Evolutionary conservation across 306 rosid genomes (phyloP).

Genomic region (Castanospermum australe): DNA sequence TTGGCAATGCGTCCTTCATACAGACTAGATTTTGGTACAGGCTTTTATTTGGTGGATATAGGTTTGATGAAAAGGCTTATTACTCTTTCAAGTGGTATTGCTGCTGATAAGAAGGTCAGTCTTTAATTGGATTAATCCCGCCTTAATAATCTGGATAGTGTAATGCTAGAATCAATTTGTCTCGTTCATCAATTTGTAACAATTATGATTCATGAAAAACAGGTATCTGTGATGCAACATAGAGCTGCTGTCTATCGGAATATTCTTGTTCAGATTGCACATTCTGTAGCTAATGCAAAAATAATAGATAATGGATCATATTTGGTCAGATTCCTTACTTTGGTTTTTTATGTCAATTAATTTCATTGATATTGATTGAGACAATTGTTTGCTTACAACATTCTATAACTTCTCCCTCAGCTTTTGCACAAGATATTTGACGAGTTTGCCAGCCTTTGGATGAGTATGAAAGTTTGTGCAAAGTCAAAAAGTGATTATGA

Average conservation of each 20-base stretch:
- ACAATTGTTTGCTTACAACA: conserved; percentile 23
- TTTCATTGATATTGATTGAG: conserved; percentile 9
- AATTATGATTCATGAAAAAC: conserved; percentile 31
- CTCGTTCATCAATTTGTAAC: conserved; percentile 11
- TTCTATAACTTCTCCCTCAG: conserved; percentile 41
- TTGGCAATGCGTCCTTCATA: conserved; percentile 44
- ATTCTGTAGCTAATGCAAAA: conserved; percentile 50
- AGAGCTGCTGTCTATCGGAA: conserved; percentile 53
- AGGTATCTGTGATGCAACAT: conserved; percentile 58
- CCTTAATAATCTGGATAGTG: background rate
- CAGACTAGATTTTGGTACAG: conserved; percentile 37
- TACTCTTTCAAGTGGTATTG: conserved; percentile 46
- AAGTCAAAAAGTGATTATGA: conserved; percentile 57
- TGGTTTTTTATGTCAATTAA: background rate
- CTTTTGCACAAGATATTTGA: conserved; percentile 64
- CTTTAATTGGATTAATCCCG: background rate
- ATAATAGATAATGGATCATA: conserved; percentile 64
- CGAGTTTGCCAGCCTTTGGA: conserved; percentile 69
- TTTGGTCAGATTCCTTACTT: conserved; percentile 45
- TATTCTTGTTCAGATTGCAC: conserved; percentile 67
- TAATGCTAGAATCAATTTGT: background rate
- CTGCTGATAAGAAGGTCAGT: conserved; percentile 36
- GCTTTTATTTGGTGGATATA: conserved; percentile 44
- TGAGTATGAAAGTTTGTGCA: conserved; percentile 48
- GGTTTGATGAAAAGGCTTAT: conserved; percentile 51